phyloP scores from a whole-genome alignment of 2,329 filamentous ascomycete species.

The Dothiorella sarmentorum region DNA sequence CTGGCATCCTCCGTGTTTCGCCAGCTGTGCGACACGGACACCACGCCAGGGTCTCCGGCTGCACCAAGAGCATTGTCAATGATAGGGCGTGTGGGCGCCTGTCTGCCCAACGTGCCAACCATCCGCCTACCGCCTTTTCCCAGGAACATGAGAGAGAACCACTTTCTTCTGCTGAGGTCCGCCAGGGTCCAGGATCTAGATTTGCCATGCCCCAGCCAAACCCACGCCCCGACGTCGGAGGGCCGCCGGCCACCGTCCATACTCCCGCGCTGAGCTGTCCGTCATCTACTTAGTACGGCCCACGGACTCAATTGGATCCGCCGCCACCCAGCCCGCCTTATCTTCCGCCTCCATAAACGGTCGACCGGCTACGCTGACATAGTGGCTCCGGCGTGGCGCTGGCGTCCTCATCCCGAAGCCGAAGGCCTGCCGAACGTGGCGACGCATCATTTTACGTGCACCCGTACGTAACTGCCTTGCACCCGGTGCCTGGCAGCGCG shows the following conservation, averaged over 20 bases:
- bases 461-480: not conserved
- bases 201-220: not conserved
- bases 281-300: not conserved
- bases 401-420: not conserved
- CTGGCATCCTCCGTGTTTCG: not conserved
- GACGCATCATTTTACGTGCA: not conserved
- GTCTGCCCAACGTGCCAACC: slow-evolving; percentile 3
- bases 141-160: no score
- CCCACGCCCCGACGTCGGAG: slow-evolving; percentile 7
- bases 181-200: not conserved
- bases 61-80: not conserved
- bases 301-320: not conserved
- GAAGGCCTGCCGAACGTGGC: not conserved
- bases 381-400: not conserved
- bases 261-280: not conserved
- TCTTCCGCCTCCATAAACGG: not conserved
- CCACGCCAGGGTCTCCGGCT: slow-evolving; percentile 2
- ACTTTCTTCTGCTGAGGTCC: not conserved
- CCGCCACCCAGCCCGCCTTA: not conserved
- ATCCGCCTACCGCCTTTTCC: no score
- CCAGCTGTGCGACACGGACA: not conserved
- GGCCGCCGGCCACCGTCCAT: not conserved
- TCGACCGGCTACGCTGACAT: not conserved
- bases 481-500: not conserved
- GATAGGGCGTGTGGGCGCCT: not conserved